Percentiles rank a stretch among this genome's conserved stretches.
phyloP scores from a whole-genome alignment of 1,284 basidiomycete genomes.

The Prillingera fragicola region DNA sequence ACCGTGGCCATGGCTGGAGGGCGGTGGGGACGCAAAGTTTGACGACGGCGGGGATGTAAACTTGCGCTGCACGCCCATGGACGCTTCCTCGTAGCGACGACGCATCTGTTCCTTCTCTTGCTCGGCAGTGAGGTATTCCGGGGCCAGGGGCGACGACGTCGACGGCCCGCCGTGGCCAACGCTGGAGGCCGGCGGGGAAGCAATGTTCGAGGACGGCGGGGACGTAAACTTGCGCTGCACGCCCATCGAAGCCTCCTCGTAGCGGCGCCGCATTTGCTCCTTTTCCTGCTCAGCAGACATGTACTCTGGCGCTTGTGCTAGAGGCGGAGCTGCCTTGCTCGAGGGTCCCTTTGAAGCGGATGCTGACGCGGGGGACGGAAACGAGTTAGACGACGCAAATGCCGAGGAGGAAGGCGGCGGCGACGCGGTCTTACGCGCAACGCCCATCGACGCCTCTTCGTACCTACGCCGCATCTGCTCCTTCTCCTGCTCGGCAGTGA shows the following conservation, averaged over 20 bases:
- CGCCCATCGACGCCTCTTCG: constrained; percentile 16
- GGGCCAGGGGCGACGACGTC: neutral
- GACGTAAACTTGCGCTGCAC: too few relatives aligned
- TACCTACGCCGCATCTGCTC: constrained; percentile 36
- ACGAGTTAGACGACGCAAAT: too few relatives aligned
- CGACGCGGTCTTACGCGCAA: neutral
- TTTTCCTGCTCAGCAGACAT: constrained; percentile 28
- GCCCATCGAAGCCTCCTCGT: constrained; percentile 20
- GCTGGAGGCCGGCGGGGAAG: neutral
- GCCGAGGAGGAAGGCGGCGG: too few relatives aligned
- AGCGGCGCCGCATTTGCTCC: constrained; percentile 25
- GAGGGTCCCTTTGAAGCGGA: too few relatives aligned
- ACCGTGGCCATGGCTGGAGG: too few relatives aligned
- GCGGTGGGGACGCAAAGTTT: too few relatives aligned
- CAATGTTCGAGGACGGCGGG: too few relatives aligned
- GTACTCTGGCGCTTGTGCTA: neutral
- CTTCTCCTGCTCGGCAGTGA: constrained; percentile 28
- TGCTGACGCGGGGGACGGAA: neutral
- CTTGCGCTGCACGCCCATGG: neutral
- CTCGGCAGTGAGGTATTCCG: constrained; percentile 13
- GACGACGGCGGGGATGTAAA: too few relatives aligned
- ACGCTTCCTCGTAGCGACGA: constrained; percentile 29
- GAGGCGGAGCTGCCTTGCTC: too few relatives aligned
- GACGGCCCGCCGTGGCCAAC: too few relatives aligned
- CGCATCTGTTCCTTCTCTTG: constrained; percentile 38